Evolutionary conservation across 495 filamentous ascomycete species (phyloP).

Genomic region (Penicillium arizonense): DNA sequence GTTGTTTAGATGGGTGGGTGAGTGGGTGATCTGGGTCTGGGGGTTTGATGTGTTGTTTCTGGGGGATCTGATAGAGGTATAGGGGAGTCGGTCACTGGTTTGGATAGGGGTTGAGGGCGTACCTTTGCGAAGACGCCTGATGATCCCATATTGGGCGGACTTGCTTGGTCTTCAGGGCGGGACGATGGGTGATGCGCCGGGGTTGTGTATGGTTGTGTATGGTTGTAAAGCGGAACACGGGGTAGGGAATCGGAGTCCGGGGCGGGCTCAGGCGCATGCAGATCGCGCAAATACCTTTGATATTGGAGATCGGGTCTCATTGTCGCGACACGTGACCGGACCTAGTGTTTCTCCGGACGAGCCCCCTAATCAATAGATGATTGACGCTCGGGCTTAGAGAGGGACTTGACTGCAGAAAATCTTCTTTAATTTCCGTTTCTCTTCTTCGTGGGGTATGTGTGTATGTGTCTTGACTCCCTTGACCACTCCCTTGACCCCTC

Average conservation of each 20-base stretch:
- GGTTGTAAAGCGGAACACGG: background rate
- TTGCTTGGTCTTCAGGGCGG: no score
- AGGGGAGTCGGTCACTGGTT: background rate
- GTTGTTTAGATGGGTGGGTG: background rate
- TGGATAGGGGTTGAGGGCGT: conserved; percentile 1
- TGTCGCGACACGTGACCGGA: conserved; percentile 15
- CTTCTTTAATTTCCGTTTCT: conserved; percentile 11
- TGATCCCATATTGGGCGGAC: conserved; percentile 24
- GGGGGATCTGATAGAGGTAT: background rate
- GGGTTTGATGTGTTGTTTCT: no score
- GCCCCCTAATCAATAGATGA: conserved; percentile 24
- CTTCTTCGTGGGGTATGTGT: conserved; percentile 17
- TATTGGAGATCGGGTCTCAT: background rate
- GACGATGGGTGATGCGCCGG: no score
- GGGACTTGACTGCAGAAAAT: conserved; percentile 21
- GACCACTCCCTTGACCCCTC: background rate
- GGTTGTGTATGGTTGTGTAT: background rate
- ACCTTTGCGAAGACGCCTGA: conserved; percentile 35
- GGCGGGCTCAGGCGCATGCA: no score
- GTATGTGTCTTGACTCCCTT: background rate
- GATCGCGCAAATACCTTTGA: background rate
- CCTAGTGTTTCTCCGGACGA: conserved; percentile 19
- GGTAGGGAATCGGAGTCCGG: background rate
- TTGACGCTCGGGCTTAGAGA: conserved; percentile 27
- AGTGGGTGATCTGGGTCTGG: no score